Conservation (phyloP, 768 basidiomycete species). For the Suillus clintonianus region DNA sequence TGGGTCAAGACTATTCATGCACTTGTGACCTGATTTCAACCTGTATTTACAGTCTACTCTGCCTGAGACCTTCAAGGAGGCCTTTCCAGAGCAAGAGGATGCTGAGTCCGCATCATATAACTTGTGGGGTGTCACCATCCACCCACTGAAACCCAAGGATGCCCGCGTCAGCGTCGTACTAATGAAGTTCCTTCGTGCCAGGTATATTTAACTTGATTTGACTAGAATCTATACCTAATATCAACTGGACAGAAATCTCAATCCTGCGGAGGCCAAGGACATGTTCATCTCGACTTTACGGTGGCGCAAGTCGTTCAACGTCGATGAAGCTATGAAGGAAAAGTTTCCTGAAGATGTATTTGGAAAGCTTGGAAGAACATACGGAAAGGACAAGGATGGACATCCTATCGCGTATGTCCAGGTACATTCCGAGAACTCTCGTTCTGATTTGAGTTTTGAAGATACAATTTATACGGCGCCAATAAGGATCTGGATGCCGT, state of each 20-base stretch:
- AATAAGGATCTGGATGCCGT: slow-evolving; percentile 64
- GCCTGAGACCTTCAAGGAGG: slow-evolving; percentile 55
- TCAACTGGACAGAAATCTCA: slow-evolving; percentile 46
- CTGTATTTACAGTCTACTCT: slow-evolving; percentile 36
- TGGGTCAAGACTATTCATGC: background rate
- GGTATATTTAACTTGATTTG: slow-evolving; percentile 38
- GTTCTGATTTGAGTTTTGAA: slow-evolving; percentile 24
- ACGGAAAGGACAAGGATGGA: slow-evolving; percentile 70
- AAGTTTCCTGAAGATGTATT: slow-evolving; percentile 65
- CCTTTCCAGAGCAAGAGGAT: slow-evolving; percentile 58
- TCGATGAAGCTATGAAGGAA: slow-evolving; percentile 61
- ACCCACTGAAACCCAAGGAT: slow-evolving; percentile 56
- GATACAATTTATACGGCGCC: slow-evolving; percentile 81
- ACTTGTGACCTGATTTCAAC: background rate
- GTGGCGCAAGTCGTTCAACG: slow-evolving; percentile 69
- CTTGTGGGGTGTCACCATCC: slow-evolving; percentile 74
- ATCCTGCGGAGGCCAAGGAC: slow-evolving; percentile 52
- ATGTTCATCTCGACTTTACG: slow-evolving; percentile 70
- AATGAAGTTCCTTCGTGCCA: slow-evolving; percentile 81
- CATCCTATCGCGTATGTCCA: slow-evolving; percentile 66
- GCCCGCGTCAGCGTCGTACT: slow-evolving; percentile 73
- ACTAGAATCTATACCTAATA: background rate
- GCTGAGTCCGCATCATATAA: slow-evolving; percentile 51
- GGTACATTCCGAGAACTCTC: background rate
- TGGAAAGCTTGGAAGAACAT: slow-evolving; percentile 61